phyloP scores from a whole-genome alignment of 2,329 filamentous ascomycete genomes.

The Xylaria sp. region DNA sequence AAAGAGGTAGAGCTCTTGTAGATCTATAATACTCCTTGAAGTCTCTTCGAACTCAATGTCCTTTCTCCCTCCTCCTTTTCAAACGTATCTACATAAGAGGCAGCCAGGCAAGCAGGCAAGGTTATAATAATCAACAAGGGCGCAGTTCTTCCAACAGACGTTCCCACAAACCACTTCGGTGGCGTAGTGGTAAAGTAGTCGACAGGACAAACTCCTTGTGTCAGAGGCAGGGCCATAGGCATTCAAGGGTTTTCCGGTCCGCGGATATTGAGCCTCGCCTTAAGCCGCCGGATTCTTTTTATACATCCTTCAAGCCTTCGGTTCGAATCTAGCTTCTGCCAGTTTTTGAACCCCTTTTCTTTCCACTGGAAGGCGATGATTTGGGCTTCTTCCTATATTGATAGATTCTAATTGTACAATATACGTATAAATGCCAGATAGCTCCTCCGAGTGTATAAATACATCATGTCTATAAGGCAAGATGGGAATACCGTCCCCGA shows the following conservation, averaged over 20 bases:
- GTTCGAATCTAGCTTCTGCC: neutral
- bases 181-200: slow-evolving; percentile 3
- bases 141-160: neutral
- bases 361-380: neutral
- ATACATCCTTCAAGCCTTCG: neutral
- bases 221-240: neutral
- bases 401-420: neutral
- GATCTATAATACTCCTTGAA: neutral
- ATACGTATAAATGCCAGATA: slow-evolving; percentile 8
- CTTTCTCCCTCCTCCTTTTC: neutral
- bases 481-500: neutral
- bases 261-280: slow-evolving; percentile 2
- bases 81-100: neutral
- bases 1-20: neutral
- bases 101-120: neutral
- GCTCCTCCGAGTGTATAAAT: slow-evolving; percentile 18
- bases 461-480: neutral
- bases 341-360: neutral
- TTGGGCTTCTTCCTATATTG: neutral
- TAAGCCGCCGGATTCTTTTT: slow-evolving; percentile 5
- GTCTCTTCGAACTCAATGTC: neutral
- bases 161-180: neutral
- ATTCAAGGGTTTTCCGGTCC: slow-evolving; percentile 7
- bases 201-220: slow-evolving; percentile 8
- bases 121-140: neutral